Evolutionary conservation across 2,329 filamentous ascomycete species (phyloP).

Genomic region (Beauveria medogensis): DNA sequence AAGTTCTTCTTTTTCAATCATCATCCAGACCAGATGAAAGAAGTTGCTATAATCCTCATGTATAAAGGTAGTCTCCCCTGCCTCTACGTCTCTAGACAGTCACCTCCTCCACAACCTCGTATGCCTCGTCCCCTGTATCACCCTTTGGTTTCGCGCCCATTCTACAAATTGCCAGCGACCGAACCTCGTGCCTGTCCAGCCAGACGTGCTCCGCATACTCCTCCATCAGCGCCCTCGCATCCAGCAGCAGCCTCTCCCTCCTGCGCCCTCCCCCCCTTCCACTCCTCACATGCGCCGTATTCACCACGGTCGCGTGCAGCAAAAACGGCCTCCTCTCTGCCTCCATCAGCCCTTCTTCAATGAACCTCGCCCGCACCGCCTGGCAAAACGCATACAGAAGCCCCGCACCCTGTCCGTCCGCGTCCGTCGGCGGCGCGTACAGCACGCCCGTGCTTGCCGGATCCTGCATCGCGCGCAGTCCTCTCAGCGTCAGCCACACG

Average conservation of each 20-base stretch:
- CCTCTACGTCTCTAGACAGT: constrained; percentile 20
- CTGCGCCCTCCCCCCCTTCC: constrained; percentile 22
- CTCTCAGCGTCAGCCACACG: constrained; percentile 40
- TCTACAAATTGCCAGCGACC: constrained; percentile 68
- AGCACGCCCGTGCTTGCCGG: constrained; percentile 52
- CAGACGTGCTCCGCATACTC: constrained; percentile 60
- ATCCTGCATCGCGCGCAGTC: constrained; percentile 54
- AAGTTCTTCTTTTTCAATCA: no score
- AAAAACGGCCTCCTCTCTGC: constrained; percentile 56
- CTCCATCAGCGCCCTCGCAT: constrained; percentile 48
- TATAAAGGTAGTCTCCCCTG: no score
- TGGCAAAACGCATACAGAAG: constrained; percentile 50
- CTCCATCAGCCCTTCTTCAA: constrained; percentile 44
- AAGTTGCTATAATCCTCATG: no score
- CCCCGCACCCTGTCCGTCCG: constrained; percentile 22
- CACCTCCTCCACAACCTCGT: constrained; percentile 46
- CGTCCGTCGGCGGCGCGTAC: constrained; percentile 54
- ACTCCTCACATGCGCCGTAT: constrained; percentile 67
- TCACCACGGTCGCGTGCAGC: constrained; percentile 78
- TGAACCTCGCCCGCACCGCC: constrained; percentile 46
- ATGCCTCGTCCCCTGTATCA: constrained; percentile 44
- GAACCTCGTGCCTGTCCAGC: constrained; percentile 60
- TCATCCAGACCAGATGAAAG: no score
- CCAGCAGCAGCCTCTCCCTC: constrained; percentile 37
- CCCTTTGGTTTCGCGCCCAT: constrained; percentile 73